phyloP scores from a whole-genome alignment of 2,329 filamentous ascomycete genomes.

The Hymenoscyphus fraxineus region DNA sequence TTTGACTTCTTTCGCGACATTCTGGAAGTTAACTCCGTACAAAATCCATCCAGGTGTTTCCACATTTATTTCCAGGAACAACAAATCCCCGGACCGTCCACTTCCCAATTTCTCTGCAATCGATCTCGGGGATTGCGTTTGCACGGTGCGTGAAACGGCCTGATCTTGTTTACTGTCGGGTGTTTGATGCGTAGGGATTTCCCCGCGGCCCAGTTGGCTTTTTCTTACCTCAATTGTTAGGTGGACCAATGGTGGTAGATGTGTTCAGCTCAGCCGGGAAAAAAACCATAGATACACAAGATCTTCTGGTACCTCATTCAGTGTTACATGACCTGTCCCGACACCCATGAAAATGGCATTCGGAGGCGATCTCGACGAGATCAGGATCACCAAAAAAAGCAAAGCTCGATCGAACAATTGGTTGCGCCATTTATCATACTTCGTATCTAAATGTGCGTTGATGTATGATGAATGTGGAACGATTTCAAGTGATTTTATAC shows the following conservation, averaged over 20 bases:
- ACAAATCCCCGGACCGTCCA: not conserved
- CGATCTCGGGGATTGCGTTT: not conserved
- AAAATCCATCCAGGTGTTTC: not conserved
- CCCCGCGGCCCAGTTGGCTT: not conserved
- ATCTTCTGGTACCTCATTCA: not conserved
- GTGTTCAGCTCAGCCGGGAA: not conserved
- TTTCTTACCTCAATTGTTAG: not conserved
- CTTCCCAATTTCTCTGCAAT: not conserved
- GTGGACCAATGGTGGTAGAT: too few species aligned
- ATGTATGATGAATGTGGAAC: not conserved
- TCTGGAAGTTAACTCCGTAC: not conserved
- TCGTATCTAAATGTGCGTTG: not conserved
- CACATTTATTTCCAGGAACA: not conserved
- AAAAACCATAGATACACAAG: not conserved
- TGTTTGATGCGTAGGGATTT: not conserved
- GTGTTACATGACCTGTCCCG: not conserved
- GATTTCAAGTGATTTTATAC: not conserved
- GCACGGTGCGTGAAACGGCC: not conserved
- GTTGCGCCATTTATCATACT: not conserved
- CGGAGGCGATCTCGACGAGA: not conserved
- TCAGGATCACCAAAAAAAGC: not conserved
- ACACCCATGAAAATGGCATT: not conserved
- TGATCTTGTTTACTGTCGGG: not conserved
- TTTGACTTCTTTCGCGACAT: not conserved
- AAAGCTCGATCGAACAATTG: slow-evolving; percentile 1